These are phyloP conservation scores for Chlamydomonas sphaeroides DNA, from an alignment of 139 green algal species.

Conservation along the genomic window DNA sequence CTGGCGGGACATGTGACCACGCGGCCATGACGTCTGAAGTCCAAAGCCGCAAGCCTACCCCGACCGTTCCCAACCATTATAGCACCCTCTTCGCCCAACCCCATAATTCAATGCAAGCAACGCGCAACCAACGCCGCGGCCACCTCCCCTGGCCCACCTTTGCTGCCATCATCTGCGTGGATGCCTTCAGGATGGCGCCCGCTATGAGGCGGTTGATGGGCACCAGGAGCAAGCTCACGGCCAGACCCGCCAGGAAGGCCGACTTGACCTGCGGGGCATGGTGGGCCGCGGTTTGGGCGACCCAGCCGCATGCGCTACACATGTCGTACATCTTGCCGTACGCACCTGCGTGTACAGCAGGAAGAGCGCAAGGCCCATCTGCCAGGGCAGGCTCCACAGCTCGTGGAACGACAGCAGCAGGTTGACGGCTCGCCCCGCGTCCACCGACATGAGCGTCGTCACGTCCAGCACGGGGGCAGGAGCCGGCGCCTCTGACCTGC, in stretches of 20 bases:
- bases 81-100: too few relatives aligned
- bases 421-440: constrained; percentile 79
- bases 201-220: constrained; percentile 86
- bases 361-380: constrained; percentile 82
- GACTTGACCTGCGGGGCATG: constrained; percentile 70
- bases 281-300: too few relatives aligned
- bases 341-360: constrained; percentile 87
- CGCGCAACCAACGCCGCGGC: too few relatives aligned
- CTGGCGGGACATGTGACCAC: background rate
- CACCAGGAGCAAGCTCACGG: constrained; percentile 80
- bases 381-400: constrained; percentile 84
- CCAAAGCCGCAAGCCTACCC: too few relatives aligned
- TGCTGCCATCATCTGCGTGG: constrained; percentile 74
- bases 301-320: too few relatives aligned
- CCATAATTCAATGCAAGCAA: too few relatives aligned
- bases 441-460: constrained; percentile 66
- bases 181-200: constrained; percentile 60
- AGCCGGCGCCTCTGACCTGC: too few relatives aligned
- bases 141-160: constrained; percentile 53
- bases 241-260: constrained; percentile 85
- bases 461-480: constrained; percentile 24
- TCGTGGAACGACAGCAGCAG: constrained; percentile 83
- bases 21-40: too few relatives aligned
- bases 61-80: too few relatives aligned
- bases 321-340: too few relatives aligned